A percentile compares a stretch with the other conserved stretches of the same genome.
phyloP scores from a whole-genome alignment of 768 basidiomycete genomes.

The Zangia roseola region DNA sequence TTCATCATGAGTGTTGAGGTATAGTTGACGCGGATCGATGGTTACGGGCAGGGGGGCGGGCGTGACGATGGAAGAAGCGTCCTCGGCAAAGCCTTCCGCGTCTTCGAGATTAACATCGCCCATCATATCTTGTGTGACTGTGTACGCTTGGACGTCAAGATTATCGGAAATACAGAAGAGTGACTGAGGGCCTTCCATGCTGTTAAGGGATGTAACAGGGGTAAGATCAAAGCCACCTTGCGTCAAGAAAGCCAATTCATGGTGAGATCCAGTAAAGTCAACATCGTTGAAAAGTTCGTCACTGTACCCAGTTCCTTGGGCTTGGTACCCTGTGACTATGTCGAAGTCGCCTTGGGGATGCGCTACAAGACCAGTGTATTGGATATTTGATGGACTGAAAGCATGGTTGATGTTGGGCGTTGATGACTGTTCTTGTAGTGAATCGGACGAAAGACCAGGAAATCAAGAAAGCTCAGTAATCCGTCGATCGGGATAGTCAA shows the following conservation, averaged over 20 bases:
- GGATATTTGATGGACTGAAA: conserved; percentile 37
- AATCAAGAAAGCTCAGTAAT: conserved; percentile 3
- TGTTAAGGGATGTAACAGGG: background rate
- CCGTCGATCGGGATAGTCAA: conserved; percentile 15
- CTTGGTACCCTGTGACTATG: conserved; percentile 22
- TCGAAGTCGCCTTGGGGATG: conserved; percentile 40
- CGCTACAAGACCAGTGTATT: conserved; percentile 28
- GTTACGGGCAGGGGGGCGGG: conserved; percentile 7
- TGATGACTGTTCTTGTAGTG: conserved; percentile 32
- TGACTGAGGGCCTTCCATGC: conserved; percentile 20
- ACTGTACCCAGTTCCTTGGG: conserved; percentile 6
- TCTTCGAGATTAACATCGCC: conserved; percentile 40
- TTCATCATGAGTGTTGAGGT: conserved; percentile 15
- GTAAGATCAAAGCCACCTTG: conserved; percentile 2
- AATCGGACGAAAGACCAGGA: conserved; percentile 12
- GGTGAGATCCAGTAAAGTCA: conserved; percentile 18
- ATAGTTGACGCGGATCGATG: conserved; percentile 27
- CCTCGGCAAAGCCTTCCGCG: conserved; percentile 9
- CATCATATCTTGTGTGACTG: conserved; percentile 33
- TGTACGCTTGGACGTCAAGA: conserved; percentile 14
- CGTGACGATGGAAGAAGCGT: background rate
- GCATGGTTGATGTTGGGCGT: conserved; percentile 33
- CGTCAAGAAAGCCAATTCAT: conserved; percentile 1
- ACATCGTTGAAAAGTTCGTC: conserved; percentile 22
- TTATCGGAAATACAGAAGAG: conserved; percentile 6